Evolutionary conservation across 1,284 basidiomycete genomes (phyloP), one percentile per base, ranked within the genome.

Genomic region (Ganoderma leucocontextum): DNA sequence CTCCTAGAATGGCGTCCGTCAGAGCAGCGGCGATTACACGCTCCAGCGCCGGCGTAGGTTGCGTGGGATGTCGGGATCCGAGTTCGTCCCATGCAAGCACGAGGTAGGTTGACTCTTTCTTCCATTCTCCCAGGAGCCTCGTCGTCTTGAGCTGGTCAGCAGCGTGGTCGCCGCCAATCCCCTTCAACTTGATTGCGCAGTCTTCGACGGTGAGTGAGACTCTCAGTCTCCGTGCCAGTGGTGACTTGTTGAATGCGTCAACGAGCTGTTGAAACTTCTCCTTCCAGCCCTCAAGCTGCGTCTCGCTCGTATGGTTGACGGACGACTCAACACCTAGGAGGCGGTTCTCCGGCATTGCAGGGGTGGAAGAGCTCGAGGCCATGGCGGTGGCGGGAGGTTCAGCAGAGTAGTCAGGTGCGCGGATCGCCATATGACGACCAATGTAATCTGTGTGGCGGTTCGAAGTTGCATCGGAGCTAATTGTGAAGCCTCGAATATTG

Each of bases 291-390:
- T 71, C 63, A 1, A 76, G 39, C 53, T 77, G 76, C 15, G 68
- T 70, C 60, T 77, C 71, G 52, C 75, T 77, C 6, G 76, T 74
- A 57, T 78, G 77, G 63, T 76, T 70, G 2, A 67, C 39, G 4
- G 76, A 69, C 13, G 69, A 66, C 15, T 70, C 61, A 17, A 77
- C 66, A 3, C 75, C 74, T 42, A 78, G 64, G 19, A 74, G 69
- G 47, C 66, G 67, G 22, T 22, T 35, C 25, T 36, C 47, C 9
- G 13, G 29, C 15, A 47, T 47, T 19, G 7, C 6, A 12, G 17
- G 44, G 2, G 4, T 1, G 29, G 29, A 29, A 29, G 29, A 29
- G 29, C 29, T 29, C 29, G 2, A 29, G 29, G 29, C 2, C 29
- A 2, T 29, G 29, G 29, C 29, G 1, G 2, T 29, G 1, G 29